Conservation (phyloP, 2,329 filamentous ascomycete genomes). For the Gliomastix tumulicola region DNA sequence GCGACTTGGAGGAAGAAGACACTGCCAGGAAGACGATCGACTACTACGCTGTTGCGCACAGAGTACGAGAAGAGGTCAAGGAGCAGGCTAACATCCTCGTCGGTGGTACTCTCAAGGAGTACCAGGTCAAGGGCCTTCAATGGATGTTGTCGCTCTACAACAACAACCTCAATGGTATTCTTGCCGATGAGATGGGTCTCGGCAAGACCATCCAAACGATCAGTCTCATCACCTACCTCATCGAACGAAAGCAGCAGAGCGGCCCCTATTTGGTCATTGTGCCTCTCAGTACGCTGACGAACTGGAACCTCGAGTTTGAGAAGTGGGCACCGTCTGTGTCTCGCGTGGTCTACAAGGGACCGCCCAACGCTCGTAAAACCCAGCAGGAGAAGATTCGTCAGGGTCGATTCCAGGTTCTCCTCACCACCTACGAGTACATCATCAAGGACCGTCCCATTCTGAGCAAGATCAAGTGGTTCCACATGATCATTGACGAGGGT, state of each 20-base stretch:
- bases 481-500: slow-evolving; percentile 99
- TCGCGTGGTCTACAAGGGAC: slow-evolving; percentile 94
- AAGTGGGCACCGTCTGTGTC: slow-evolving; percentile 90
- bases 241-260: slow-evolving; percentile 86
- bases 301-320: slow-evolving; percentile 98
- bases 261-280: slow-evolving; percentile 97
- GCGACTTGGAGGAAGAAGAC: slow-evolving; percentile 61
- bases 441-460: slow-evolving; percentile 96
- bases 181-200: slow-evolving; percentile 99
- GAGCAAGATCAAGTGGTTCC: slow-evolving; percentile 98
- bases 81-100: slow-evolving; percentile 80
- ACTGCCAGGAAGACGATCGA: slow-evolving; percentile 79
- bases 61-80: slow-evolving; percentile 85
- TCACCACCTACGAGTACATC: slow-evolving; percentile 99
- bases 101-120: slow-evolving; percentile 90
- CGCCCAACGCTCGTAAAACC: slow-evolving; percentile 77
- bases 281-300: slow-evolving; percentile 91
- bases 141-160: slow-evolving; percentile 99
- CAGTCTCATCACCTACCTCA: slow-evolving; percentile 92
- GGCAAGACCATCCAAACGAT: slow-evolving; percentile 99
- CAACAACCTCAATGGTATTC: slow-evolving; percentile 98
- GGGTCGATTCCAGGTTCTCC: slow-evolving; percentile 89
- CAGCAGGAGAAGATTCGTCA: slow-evolving; percentile 92
- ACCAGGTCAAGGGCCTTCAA: slow-evolving; percentile 95
- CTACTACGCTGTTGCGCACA: slow-evolving; percentile 97